A percentile compares a stretch with the other conserved stretches of the same genome.
Evolutionary conservation across 805 yeast genomes (phyloP).

Genomic region (Torulaspora franciscae): DNA sequence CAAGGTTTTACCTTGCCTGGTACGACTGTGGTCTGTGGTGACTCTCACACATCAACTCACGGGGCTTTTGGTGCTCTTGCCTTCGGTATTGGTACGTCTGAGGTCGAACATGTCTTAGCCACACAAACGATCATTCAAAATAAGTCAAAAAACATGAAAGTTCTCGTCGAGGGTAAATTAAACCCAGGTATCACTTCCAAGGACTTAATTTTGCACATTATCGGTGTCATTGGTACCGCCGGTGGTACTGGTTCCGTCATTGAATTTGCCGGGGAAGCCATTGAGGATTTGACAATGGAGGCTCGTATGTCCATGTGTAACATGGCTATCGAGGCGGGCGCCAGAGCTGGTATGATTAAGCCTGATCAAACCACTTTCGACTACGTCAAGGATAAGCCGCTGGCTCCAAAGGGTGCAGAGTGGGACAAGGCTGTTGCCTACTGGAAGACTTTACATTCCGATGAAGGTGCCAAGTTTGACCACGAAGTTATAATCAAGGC

Average conservation of each 20-base stretch:
- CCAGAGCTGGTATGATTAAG: conserved; percentile 98
- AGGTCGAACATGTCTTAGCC: conserved; percentile 97
- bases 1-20: conserved; percentile 99
- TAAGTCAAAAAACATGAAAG: conserved; percentile 93
- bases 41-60: conserved; percentile 97
- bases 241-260: conserved; percentile 98
- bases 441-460: conserved; percentile 86
- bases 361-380: conserved; percentile 89
- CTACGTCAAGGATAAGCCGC: conserved; percentile 88
- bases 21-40: conserved; percentile 98
- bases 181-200: conserved; percentile 90
- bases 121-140: conserved; percentile 94
- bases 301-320: conserved; percentile 99
- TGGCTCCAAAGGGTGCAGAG: conserved; percentile 89
- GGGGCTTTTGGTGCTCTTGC: conserved; percentile 98
- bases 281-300: conserved; percentile 86
- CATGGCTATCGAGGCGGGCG: conserved; percentile 99
- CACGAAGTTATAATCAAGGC: conserved; percentile 76
- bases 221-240: conserved; percentile 96
- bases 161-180: conserved; percentile 77
- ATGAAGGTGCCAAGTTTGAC: conserved; percentile 87
- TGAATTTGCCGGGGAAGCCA: conserved; percentile 95
- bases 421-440: conserved; percentile 92
- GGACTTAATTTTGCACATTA: conserved; percentile 89
- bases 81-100: conserved; percentile 98